These are phyloP conservation scores for Claviceps cyperi DNA, from an alignment of 2,329 filamentous ascomycete genomes.

Conservation along the genomic window DNA sequence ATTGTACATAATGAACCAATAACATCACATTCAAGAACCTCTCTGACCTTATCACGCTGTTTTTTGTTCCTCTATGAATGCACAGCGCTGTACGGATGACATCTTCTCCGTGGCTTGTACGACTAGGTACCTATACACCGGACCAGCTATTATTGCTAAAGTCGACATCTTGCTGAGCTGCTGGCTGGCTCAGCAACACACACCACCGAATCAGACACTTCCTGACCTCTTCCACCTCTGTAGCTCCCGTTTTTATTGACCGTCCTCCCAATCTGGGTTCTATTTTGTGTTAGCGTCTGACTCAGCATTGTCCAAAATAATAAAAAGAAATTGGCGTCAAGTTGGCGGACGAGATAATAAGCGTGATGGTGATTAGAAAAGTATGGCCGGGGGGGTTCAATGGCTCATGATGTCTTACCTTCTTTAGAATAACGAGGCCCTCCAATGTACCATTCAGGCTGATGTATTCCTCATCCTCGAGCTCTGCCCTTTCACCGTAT, in stretches of 20 bases:
- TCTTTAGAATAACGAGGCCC: slow-evolving; percentile 88
- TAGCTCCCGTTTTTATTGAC: slow-evolving; percentile 19
- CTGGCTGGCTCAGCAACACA: slow-evolving; percentile 1
- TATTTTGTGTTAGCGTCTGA: slow-evolving; percentile 11
- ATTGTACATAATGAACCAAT: too few species aligned
- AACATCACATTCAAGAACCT: neutral
- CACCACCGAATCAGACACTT: neutral
- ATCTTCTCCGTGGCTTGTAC: slow-evolving; percentile 4
- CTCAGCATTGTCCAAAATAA: too few species aligned
- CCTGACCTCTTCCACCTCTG: neutral
- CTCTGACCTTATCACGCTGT: neutral
- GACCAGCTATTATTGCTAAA: slow-evolving; percentile 6
- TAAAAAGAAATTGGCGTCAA: too few species aligned
- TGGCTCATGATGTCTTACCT: slow-evolving; percentile 45
- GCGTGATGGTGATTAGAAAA: too few species aligned
- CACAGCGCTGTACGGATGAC: slow-evolving; percentile 1
- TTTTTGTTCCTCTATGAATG: slow-evolving; percentile 15
- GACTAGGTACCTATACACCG: slow-evolving; percentile 22
- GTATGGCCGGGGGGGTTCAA: neutral
- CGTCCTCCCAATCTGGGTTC: slow-evolving; percentile 27
- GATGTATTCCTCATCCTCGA: slow-evolving; percentile 96
- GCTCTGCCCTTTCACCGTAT: slow-evolving; percentile 89
- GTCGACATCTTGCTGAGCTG: slow-evolving; percentile 1
- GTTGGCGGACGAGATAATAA: too few species aligned
- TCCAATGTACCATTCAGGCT: slow-evolving; percentile 83